phyloP scores from a whole-genome alignment of 768 basidiomycete genomes.

The Naganishia vishniacii region DNA sequence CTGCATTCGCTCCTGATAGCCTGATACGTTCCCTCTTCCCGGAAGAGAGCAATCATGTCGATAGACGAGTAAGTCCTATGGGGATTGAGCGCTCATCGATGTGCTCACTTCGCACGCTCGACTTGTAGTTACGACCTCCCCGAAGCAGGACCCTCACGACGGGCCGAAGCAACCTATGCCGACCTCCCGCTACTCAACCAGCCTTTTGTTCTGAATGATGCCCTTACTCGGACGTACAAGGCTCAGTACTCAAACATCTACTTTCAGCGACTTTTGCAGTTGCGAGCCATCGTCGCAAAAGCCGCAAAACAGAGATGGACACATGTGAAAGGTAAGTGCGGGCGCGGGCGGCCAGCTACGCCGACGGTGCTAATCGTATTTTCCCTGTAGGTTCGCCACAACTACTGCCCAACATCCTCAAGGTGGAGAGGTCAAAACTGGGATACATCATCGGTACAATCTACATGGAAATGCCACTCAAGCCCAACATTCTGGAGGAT shows the following conservation, averaged over 20 bases:
- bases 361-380: background rate
- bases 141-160: conserved; percentile 14
- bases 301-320: conserved; percentile 57
- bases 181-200: conserved; percentile 38
- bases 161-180: conserved; percentile 15
- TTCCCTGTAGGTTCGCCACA: conserved; percentile 58
- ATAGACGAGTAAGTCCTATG: conserved; percentile 9
- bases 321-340: conserved; percentile 48
- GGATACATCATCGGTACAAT: conserved; percentile 92
- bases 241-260: conserved; percentile 72
- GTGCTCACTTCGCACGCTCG: background rate
- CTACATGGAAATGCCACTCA: conserved; percentile 98
- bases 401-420: conserved; percentile 74
- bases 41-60: background rate
- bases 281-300: conserved; percentile 54
- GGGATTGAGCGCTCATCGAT: background rate
- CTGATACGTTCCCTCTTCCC: no score
- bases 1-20: no score
- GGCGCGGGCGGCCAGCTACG: background rate
- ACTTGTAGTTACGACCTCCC: background rate
- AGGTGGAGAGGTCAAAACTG: conserved; percentile 73
- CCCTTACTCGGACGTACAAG: conserved; percentile 53
- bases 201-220: conserved; percentile 41
- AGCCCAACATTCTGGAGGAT: conserved; percentile 95
- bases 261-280: conserved; percentile 57